These are phyloP conservation scores for Starmerella ratchasimensis DNA, from an alignment of 805 yeast species.

Conservation along the genomic window DNA sequence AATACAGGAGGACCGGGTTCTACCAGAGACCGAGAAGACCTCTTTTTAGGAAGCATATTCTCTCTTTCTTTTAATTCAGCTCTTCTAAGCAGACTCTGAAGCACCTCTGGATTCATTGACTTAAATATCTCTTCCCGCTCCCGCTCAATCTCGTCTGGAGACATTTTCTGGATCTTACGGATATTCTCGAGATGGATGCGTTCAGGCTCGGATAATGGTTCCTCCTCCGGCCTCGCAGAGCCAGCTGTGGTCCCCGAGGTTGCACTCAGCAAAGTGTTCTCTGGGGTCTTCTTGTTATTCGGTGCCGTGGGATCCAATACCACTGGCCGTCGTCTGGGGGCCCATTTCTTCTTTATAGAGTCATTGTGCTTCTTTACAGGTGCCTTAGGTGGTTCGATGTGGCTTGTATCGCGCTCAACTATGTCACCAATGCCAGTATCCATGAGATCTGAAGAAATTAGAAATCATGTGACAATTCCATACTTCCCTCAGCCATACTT, in stretches of 20 bases:
- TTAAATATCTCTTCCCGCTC: constrained; percentile 55
- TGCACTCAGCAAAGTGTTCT: constrained; percentile 1
- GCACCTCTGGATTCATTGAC: constrained; percentile 54
- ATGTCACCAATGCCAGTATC: constrained; percentile 15
- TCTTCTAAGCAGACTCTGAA: constrained; percentile 34
- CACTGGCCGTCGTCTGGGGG: constrained; percentile 9
- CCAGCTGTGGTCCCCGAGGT: background rate
- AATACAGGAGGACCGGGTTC: background rate
- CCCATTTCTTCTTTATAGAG: constrained; percentile 8
- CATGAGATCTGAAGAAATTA: background rate
- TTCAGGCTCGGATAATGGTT: constrained; percentile 42
- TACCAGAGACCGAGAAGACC: background rate
- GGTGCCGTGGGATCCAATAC: constrained; percentile 11
- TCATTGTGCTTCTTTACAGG: constrained; percentile 1
- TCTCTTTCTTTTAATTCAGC: constrained; percentile 33
- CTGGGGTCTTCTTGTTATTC: background rate
- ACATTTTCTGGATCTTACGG: constrained; percentile 46
- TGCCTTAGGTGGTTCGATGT: constrained; percentile 10
- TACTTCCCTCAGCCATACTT: no score
- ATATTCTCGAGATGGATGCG: constrained; percentile 66
- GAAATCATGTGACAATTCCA: no score
- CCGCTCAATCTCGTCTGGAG: constrained; percentile 45
- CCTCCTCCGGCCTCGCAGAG: background rate
- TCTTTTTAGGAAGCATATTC: constrained; percentile 1
- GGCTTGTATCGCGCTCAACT: constrained; percentile 17